Percentiles rank a stretch among this genome's conserved stretches.
Conservation (phyloP, 2,329 filamentous ascomycete genomes). For the Fusarium nematophilum region DNA sequence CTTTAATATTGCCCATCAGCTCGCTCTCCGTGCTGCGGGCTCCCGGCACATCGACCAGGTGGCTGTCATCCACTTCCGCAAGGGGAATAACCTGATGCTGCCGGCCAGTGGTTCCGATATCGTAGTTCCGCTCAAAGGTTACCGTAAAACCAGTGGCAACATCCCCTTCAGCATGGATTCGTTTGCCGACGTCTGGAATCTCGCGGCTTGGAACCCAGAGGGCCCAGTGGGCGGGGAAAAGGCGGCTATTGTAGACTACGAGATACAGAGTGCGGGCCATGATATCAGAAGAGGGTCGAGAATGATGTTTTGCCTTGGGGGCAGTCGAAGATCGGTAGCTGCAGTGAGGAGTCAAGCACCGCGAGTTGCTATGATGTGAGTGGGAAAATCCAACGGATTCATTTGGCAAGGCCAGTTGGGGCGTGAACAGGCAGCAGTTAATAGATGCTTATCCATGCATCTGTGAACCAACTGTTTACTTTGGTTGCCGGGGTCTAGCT, state of each 20-base stretch:
- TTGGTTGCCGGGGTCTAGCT: no score
- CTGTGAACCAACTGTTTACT: no score
- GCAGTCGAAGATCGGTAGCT: no score
- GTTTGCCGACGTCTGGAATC: neutral
- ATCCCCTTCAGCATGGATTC: slow-evolving; percentile 4
- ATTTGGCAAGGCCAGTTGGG: no score
- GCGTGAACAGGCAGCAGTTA: no score
- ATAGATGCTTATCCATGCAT: no score
- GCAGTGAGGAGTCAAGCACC: no score
- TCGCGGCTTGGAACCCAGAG: slow-evolving; percentile 8
- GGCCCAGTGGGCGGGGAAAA: slow-evolving; percentile 16
- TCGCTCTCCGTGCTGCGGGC: neutral
- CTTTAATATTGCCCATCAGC: neutral
- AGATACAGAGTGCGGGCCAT: slow-evolving; percentile 7
- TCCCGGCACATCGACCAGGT: neutral
- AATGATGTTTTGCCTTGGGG: no score
- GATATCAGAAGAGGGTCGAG: no score
- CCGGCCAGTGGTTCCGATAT: neutral
- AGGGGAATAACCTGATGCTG: neutral
- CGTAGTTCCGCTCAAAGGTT: slow-evolving; percentile 14
- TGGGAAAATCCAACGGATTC: no score
- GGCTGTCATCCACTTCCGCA: neutral
- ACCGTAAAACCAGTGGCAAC: slow-evolving; percentile 2
- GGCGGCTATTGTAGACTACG: slow-evolving; percentile 8
- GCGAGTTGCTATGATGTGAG: no score